Evolutionary conservation across 768 basidiomycete species (phyloP), one percentile per base, ranked within the genome.

Genomic region (Sarcodon aspratus): DNA sequence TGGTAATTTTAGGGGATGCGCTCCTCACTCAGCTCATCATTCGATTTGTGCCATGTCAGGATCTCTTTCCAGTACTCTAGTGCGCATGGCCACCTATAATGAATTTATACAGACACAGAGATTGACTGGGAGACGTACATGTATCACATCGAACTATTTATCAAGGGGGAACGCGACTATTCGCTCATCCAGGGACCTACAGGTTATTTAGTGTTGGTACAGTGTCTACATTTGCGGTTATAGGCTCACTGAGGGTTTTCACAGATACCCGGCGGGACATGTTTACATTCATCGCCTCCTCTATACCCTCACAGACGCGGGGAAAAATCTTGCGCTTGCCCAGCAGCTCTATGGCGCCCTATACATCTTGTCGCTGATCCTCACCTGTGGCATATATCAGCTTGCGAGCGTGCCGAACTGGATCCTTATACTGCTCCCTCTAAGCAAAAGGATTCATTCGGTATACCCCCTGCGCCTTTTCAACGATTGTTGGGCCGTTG

Each of bases 41-140:
- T 54, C 76, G 68, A 40, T 82, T 81, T 60, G 71, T 96, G 48
- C 76, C 88, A 55, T 98, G 95, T 96, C 56, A 71, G 85, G 65
- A 46, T 47, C 38, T 47, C 52, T 52, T 51, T 44, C 31, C 44
- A 40, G 35, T 43, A 33, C 33, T 46, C 15, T 49, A 32, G 13
- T 36, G 37, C 12, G 10, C 48, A 32, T 38, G 44, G 49, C 50
- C 40, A 45, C n/a, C 7, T 7, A 17, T 49, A 60, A 60, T 52
- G 45, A 53, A 40, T 36, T 37, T 38, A 56, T 47, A 46, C 69
- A 97, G 95, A 94, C 68, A 98, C 96, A 9, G 94, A 99, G 66
- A 99, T 99, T 57, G 96, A 99, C 67, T 98, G 90, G 82, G 76
- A 83, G 59, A 97, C 96, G 0, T 99, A 99, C 61, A 91, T 97